Percentiles rank a stretch among this genome's conserved stretches.
These are phyloP conservation scores for Globisporangium echinulatum DNA, from an alignment of 352 stramenopile genomes.

Conservation along the genomic window DNA sequence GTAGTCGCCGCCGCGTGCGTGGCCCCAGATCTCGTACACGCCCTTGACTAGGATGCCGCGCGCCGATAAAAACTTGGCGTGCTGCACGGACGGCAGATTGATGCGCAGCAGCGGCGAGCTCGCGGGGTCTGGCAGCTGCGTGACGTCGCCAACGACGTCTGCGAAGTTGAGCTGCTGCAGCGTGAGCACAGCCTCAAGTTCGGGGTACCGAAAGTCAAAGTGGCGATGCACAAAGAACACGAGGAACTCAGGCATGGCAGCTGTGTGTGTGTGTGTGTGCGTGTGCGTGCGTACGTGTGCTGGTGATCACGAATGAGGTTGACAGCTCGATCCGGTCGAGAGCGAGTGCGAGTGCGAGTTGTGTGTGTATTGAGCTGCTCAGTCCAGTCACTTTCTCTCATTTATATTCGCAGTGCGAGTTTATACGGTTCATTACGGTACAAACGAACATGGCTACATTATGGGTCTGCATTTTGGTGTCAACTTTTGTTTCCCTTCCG, in stretches of 20 bases:
- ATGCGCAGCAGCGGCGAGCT: constrained; percentile 60
- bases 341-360: too few relatives aligned
- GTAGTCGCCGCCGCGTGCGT: constrained; percentile 29
- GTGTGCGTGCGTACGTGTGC: background rate
- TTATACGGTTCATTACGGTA: too few relatives aligned
- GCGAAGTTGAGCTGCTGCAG: constrained; percentile 41
- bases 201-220: constrained; percentile 78
- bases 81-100: constrained; percentile 39
- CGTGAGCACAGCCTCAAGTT: constrained; percentile 68
- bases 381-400: too few relatives aligned
- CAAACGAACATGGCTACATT: too few relatives aligned
- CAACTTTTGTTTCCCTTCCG: too few relatives aligned
- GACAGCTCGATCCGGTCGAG: too few relatives aligned
- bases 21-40: constrained; percentile 76
- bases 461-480: too few relatives aligned
- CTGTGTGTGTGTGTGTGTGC: background rate
- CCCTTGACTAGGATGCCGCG: constrained; percentile 79
- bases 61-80: constrained; percentile 74
- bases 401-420: too few relatives aligned
- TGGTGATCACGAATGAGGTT: background rate
- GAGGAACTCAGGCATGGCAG: constrained; percentile 56
- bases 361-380: too few relatives aligned
- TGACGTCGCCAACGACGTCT: constrained; percentile 23
- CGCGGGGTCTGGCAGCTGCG: constrained; percentile 35
- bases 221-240: constrained; percentile 81